Base-by-base conservation (phyloP, 202 grass and related monocot genomes). In the Carex arenaria region DNA sequence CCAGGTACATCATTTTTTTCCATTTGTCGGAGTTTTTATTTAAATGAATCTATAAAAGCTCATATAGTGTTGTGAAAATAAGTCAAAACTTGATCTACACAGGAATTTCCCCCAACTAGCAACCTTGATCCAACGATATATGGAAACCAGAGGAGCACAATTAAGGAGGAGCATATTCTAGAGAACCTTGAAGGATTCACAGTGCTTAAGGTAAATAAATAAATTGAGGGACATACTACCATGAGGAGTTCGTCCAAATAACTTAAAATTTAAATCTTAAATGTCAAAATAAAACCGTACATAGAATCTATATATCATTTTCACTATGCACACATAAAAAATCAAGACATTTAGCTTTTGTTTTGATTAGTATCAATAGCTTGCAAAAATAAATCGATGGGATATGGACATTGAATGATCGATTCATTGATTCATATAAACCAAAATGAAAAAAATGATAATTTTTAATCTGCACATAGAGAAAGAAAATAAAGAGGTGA, bases 41-140 rank as follows among this genome's bases (percentile, higher is more conserved):
- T 4, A 84, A 20, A 85, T 64, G 49, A 31, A 55, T 30, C 47
- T 17, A 34, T 3, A 56, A 26, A 76, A n/a, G 5, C 26, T 32
- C 72, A 55, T 30, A 26, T 64, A 1, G 17, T 10, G 0, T 38
- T 81, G 64, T 20, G 45, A 20, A 55, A 55, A 42, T 15, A 69
- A 85, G n/a, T 8, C 22, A 67, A 65, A 30, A 30, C 32, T 31
- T 67, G 7, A 72, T 86, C 53, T 65, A 60, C 43, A 30, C 65
- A 97, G 96, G 88, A 92, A 45, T 95, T 99, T 81, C 96, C 93
- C 63, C 80, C 88, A 69, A 88, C 53, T 66, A 98, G 95, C 19
- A 89, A 92, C 55, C 88, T 98, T 75, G 91, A 98, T 81, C 86
- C 36, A 4, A 87, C 43, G 14, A 61, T 82, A 51, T 98, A 88